Evolutionary conservation across 2,329 filamentous ascomycete genomes (phyloP), one percentile per base, ranked within the genome.

Genomic region (Coniochaeta hoffmannii): DNA sequence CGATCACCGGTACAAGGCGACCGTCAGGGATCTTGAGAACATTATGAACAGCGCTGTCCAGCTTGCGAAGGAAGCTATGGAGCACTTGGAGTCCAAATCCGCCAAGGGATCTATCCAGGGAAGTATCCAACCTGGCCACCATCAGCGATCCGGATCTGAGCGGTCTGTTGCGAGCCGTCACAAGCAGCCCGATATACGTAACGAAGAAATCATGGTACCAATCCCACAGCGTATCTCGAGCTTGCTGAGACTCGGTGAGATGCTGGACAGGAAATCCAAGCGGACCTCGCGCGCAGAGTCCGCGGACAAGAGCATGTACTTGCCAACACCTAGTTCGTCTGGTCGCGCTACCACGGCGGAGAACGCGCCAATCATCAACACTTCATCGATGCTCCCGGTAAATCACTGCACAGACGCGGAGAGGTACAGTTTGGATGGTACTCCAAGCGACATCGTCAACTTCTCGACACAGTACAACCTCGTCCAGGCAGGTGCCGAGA

Each of bases 211-310:
- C 19, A 24, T 51, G 5, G 30, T 51, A 12, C 49, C 49, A 12
- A 19, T 51, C 26, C 49, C 49, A 1, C 49, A 51, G 32, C 49
- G 49, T 10, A 51, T 51, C 49, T 51, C 49, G 9, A 51, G 49
- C n/a, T 24, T 51, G 12, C 49, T 51, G 32, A 14, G 49, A 19
- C 49, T 51, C 1, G 49, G 49, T 19, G 49, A 34, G 6, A 22
- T 10, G 5, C 5, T 51, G 26, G 31, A 51, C 19, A 51, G 11
- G 15, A 28, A 28, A 46, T 12, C 7, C 41, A 46, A 6, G 24
- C 24, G 22, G 12, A 46, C 22, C 10, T 46, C 41, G 19, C 22
- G 15, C 15, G 41, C 4, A 8, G 14, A 28, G 3, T 9, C 3
- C 11, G 24, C 15, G 9, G 41, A 28, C 4, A 28, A 46, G 19